Base-by-base conservation (phyloP, 176 grass and related monocot genomes). In the Paspalum vaginatum region DNA sequence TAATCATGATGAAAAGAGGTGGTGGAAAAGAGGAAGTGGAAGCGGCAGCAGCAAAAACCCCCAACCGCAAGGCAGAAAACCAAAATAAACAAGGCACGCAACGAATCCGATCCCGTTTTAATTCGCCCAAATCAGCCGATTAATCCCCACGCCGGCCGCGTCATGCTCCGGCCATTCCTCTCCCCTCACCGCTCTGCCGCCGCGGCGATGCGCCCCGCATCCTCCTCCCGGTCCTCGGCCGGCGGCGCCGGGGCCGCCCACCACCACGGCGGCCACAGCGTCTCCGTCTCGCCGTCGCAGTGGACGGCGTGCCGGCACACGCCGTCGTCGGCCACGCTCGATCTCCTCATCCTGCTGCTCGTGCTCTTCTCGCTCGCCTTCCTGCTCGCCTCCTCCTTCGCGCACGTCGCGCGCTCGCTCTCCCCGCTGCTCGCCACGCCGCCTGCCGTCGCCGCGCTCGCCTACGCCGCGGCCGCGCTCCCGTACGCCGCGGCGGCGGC, bases 341-440 rank as follows among this genome's bases (percentile, higher is more conserved):
- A 99, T 89, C 90, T 99, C 79, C 88, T 99, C 65, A 93, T 95
- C 66, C 88, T 98, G 51, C 84, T 98, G 26, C 90, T 98, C 63
- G 90, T 95, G 13, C 78, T 98, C 81, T 93, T 89, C 88, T 91
- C 90, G 22, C 76, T 79, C 44, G 65, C 90, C 58, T 98, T 98
- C 90, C 92, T 98, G 47, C 56, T 94, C 52, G 83, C 65, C 41
- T 98, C 95, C 59, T 92, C 87, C 43, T 77, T 91, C 74, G 85
- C 94, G 26, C 84, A 93, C 89, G 60, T 97, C 82, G 68, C 76
- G 12, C 92, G 87, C 83, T 74, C 86, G 21, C 48, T 95, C 81
- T 79, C 76, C 12, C 86, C 92, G 51, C 89, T 84, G 76, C 76
- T 90, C 64, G 59, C 88, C 14, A 25, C 94, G 42, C 80, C 85